Conservation (phyloP, 2,329 filamentous ascomycete genomes). For the Emmonsiellopsis sp. region DNA sequence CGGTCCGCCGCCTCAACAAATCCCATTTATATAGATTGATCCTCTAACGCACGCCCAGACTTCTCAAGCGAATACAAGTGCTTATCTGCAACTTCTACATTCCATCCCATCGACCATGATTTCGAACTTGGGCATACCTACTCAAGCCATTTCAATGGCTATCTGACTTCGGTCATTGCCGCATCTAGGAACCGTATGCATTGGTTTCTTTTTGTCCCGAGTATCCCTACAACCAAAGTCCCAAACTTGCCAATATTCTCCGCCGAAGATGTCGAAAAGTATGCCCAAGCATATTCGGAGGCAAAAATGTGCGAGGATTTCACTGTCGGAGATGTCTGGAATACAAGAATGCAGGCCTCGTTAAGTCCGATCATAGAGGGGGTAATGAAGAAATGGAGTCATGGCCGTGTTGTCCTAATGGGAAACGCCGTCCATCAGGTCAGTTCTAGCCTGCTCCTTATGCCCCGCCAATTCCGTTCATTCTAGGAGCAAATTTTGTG, state of each 20-base stretch:
- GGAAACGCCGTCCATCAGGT: background rate
- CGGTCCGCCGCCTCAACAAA: background rate
- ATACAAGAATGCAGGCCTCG: background rate
- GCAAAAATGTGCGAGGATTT: background rate
- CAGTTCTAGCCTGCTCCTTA: background rate
- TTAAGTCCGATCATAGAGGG: background rate
- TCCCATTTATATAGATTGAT: background rate
- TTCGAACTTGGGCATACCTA: background rate
- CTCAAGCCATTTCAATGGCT: background rate
- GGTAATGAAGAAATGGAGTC: background rate
- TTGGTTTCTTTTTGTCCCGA: background rate
- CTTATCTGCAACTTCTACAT: background rate
- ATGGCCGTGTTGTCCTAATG: background rate
- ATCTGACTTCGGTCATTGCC: background rate
- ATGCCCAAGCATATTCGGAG: background rate
- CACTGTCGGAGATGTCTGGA: background rate
- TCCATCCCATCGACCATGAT: background rate
- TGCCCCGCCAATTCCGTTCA: background rate
- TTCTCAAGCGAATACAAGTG: background rate
- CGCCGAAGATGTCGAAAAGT: background rate
- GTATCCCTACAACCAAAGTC: too few relatives aligned
- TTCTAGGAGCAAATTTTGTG: too few relatives aligned
- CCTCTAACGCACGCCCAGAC: too few relatives aligned
- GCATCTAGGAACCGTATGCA: background rate
- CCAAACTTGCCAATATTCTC: background rate